These are phyloP conservation scores for Yamagishiella unicocca DNA, from an alignment of 139 green algal genomes.

Conservation along the genomic window DNA sequence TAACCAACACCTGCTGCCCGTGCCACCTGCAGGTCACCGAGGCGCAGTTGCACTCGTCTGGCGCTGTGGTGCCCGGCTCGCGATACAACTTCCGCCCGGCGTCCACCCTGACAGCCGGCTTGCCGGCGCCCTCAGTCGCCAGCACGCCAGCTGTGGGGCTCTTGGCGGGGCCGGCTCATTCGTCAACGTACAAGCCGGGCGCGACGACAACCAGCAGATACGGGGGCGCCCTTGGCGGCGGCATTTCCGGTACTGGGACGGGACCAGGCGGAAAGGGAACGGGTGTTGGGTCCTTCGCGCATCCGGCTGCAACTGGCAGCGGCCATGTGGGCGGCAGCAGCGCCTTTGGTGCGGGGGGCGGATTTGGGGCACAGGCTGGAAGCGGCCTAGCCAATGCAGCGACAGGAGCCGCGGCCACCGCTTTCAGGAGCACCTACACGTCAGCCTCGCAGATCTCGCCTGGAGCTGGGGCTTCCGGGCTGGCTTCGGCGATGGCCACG, in stretches of 20 bases:
- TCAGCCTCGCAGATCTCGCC: background rate
- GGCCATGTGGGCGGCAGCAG: background rate
- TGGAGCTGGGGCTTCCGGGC: background rate
- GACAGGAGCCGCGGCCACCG: background rate
- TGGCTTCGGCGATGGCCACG: background rate
- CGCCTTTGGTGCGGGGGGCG: background rate
- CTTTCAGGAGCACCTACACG: background rate
- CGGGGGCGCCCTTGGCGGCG: background rate
- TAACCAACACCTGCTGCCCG: too few relatives aligned
- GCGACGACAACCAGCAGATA: background rate
- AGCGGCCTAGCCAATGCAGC: background rate
- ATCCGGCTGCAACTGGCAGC: background rate
- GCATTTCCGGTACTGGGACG: background rate
- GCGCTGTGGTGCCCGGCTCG: slow-evolving; percentile 50
- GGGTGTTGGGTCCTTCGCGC: background rate
- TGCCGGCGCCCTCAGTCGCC: background rate
- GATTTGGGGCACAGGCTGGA: background rate
- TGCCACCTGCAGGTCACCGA: slow-evolving; percentile 81
- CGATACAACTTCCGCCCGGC: slow-evolving; percentile 69
- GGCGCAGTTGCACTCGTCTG: slow-evolving; percentile 70
- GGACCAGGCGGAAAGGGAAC: background rate
- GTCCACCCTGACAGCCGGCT: background rate
- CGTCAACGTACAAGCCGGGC: slow-evolving; percentile 16
- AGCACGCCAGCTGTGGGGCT: slow-evolving; percentile 34
- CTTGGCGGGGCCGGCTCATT: background rate